Evolutionary conservation across 2,329 filamentous ascomycete genomes (phyloP).

Genomic region (Blastomyces emzantsi): DNA sequence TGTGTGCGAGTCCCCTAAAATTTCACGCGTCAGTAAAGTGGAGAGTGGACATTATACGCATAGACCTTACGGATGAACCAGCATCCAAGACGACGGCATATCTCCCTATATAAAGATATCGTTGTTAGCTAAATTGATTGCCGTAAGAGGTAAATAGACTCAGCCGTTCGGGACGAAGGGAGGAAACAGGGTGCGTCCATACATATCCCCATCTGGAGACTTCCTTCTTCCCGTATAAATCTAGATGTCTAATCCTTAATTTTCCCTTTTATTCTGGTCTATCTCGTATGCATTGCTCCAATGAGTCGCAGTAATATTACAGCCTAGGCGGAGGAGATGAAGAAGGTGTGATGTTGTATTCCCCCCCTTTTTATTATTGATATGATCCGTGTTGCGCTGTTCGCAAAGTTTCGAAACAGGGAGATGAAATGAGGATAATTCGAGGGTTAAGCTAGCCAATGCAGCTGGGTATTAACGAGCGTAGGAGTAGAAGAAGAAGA

Average conservation of each 20-base stretch:
- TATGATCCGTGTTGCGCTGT: neutral
- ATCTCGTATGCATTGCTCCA: constrained; percentile 2
- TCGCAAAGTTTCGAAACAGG: neutral
- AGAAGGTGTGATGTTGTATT: neutral
- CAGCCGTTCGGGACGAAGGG: neutral
- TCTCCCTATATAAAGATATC: constrained; percentile 38
- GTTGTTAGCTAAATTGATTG: constrained; percentile 16
- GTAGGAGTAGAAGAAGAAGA: neutral
- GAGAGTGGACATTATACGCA: neutral
- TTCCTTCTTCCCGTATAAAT: neutral
- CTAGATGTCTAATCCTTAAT: neutral
- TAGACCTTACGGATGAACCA: constrained; percentile 64
- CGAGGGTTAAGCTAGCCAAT: neutral
- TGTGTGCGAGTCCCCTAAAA: constrained; percentile 73
- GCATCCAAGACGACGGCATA: constrained; percentile 97
- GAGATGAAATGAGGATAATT: neutral
- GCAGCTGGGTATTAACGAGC: neutral
- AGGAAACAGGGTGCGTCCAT: constrained; percentile 13
- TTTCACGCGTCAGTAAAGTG: constrained; percentile 7
- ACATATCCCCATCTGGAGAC: constrained; percentile 38
- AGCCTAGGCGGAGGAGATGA: neutral
- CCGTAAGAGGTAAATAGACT: neutral
- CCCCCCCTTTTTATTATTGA: neutral
- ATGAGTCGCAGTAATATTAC: neutral
- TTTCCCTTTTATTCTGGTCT: neutral